phyloP scores from a whole-genome alignment of 2,329 filamentous ascomycete species.

The Penicillium sp. region DNA sequence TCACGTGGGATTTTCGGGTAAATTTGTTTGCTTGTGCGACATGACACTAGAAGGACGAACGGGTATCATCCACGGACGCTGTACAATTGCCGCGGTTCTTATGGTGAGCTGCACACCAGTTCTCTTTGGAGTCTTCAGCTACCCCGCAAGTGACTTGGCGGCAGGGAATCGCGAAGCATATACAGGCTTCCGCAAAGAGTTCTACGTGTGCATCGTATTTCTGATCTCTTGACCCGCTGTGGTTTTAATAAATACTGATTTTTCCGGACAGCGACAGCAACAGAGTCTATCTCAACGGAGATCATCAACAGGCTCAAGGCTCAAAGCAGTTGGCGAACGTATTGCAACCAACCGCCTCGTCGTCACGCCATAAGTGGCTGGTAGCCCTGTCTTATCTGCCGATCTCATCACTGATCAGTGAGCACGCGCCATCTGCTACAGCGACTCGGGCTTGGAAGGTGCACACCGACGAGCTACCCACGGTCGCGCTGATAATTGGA shows the following conservation, averaged over 20 bases:
- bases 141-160: neutral
- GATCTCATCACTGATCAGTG: slow-evolving; percentile 2
- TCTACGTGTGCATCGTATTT: too few relatives aligned
- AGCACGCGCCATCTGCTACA: slow-evolving; percentile 3
- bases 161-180: neutral
- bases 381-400: neutral
- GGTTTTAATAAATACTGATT: too few relatives aligned
- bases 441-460: neutral
- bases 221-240: too few relatives aligned
- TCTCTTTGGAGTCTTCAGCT: neutral
- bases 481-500: neutral
- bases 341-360: neutral
- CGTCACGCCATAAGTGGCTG: neutral
- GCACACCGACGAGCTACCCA: neutral
- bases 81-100: neutral
- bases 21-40: neutral
- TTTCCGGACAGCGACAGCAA: neutral
- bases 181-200: neutral
- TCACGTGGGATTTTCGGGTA: neutral
- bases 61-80: neutral
- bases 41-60: neutral
- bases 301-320: neutral
- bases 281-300: neutral
- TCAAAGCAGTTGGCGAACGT: neutral
- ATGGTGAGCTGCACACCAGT: neutral